A percentile compares a stretch with the other conserved stretches of the same genome.
Conservation (phyloP, 331 rosid genomes). For the Quercus phellos region DNA sequence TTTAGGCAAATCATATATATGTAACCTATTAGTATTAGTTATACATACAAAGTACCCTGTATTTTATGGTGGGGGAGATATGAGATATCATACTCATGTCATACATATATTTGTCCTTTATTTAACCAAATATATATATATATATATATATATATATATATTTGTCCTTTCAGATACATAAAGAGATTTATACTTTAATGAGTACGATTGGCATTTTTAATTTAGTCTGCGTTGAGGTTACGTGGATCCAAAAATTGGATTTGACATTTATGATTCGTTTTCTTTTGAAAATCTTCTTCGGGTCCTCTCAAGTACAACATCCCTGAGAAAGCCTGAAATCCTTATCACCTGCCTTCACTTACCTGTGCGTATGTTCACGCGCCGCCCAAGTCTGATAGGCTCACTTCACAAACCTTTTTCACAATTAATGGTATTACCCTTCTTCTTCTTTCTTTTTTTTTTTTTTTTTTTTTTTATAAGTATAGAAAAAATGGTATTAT, state of each 20-base stretch:
- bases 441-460: too few relatives aligned
- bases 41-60: too few relatives aligned
- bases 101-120: background rate
- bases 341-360: background rate
- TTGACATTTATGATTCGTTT: conserved; percentile 10
- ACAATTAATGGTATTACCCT: background rate
- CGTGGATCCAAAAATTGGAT: conserved; percentile 16
- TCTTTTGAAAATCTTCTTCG: conserved; percentile 1
- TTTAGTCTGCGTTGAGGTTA: conserved; percentile 22
- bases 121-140: too few relatives aligned
- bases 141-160: background rate
- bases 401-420: background rate
- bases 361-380: background rate
- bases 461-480: too few relatives aligned
- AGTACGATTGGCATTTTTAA: conserved; percentile 2
- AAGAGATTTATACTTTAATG: background rate
- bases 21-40: too few relatives aligned
- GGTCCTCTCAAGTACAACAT: conserved; percentile 15
- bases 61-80: too few relatives aligned
- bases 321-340: background rate
- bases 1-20: too few relatives aligned
- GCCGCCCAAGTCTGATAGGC: background rate
- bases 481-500: too few relatives aligned
- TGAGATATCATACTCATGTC: too few relatives aligned
- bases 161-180: background rate